A percentile compares a stretch with the other conserved stretches of the same genome.
These are phyloP conservation scores for Penicillium odoratum DNA, from an alignment of 495 filamentous ascomycete genomes.

Conservation along the genomic window DNA sequence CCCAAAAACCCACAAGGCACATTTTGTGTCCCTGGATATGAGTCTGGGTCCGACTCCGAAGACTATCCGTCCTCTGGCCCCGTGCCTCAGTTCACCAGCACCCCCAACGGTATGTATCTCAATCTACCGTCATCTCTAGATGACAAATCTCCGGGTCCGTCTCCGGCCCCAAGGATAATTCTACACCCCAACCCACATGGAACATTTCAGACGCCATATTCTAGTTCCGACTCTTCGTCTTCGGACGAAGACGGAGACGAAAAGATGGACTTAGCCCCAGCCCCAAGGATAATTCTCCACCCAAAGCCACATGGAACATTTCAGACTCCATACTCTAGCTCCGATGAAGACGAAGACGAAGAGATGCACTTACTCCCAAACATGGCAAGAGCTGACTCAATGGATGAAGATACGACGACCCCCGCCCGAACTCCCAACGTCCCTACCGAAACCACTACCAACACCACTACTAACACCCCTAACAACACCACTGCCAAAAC, in stretches of 20 bases:
- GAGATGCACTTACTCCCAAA: neutral
- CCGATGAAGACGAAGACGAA: neutral
- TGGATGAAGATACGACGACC: neutral
- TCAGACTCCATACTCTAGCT: neutral
- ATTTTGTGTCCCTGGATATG: neutral
- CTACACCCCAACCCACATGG: neutral
- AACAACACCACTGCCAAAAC: too few relatives aligned
- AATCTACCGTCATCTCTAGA: neutral
- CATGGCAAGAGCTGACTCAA: neutral
- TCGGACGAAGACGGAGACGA: neutral
- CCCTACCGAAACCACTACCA: neutral
- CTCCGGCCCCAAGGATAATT: neutral
- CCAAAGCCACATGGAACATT: neutral
- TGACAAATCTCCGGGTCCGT: neutral
- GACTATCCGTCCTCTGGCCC: neutral
- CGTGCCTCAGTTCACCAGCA: neutral
- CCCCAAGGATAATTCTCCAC: neutral
- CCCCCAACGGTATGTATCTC: neutral
- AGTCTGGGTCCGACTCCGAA: neutral
- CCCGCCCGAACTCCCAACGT: too few relatives aligned
- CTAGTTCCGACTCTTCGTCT: too few relatives aligned
- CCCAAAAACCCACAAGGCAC: slow-evolving; percentile 2
- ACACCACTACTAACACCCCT: too few relatives aligned
- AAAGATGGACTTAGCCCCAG: neutral
- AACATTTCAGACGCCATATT: neutral